These are phyloP conservation scores for Aspergillus oerlinghausenensis DNA, from an alignment of 2,329 filamentous ascomycete genomes.

Conservation along the genomic window DNA sequence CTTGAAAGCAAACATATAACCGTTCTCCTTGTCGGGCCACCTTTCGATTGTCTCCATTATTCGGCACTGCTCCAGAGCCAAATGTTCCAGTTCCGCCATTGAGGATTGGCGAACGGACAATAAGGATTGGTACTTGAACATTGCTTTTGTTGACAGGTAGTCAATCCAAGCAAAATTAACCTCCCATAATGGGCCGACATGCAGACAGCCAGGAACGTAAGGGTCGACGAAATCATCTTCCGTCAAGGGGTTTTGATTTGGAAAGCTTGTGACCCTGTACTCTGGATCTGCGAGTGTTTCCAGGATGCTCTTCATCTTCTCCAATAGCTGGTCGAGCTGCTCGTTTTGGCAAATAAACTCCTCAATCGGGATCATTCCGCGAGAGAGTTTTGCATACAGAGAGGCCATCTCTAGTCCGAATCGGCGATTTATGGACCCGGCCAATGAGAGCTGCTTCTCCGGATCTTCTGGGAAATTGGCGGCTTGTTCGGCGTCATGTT, in stretches of 20 bases:
- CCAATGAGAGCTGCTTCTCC: constrained; percentile 62
- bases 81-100: constrained; percentile 51
- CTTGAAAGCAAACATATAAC: constrained; percentile 68
- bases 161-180: constrained; percentile 73
- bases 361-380: constrained; percentile 59
- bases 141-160: constrained; percentile 71
- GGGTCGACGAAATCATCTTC: constrained; percentile 69
- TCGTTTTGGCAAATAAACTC: constrained; percentile 62
- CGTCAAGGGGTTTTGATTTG: constrained; percentile 48
- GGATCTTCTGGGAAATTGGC: constrained; percentile 59
- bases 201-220: constrained; percentile 65
- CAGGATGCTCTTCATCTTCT: constrained; percentile 47
- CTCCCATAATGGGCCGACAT: constrained; percentile 64
- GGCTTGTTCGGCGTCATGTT: constrained; percentile 59
- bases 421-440: constrained; percentile 62
- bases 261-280: constrained; percentile 62
- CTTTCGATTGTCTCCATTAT: constrained; percentile 73
- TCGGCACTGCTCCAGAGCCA: constrained; percentile 68
- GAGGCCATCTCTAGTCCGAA: constrained; percentile 76
- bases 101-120: constrained; percentile 50
- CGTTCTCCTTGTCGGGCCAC: constrained; percentile 66
- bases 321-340: constrained; percentile 44
- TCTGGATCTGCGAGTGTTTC: constrained; percentile 60
- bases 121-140: constrained; percentile 73
- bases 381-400: constrained; percentile 65